These are phyloP conservation scores for Pleodorina starrii DNA, from an alignment of 139 green algal genomes.

Conservation along the genomic window DNA sequence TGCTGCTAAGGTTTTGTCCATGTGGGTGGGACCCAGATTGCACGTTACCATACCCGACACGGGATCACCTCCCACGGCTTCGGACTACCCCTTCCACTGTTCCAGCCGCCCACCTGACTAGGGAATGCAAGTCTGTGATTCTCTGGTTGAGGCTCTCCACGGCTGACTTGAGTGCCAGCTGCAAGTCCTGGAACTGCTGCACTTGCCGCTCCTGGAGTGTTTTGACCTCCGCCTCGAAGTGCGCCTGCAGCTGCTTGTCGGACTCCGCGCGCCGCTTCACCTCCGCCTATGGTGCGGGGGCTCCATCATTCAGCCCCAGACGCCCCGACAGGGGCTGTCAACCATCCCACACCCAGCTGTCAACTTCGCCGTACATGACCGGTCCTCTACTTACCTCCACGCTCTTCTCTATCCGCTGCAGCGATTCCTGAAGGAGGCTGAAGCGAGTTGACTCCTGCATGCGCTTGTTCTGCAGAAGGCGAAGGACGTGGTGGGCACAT, in stretches of 20 bases:
- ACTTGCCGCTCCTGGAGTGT: constrained; percentile 45
- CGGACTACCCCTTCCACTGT: too few relatives aligned
- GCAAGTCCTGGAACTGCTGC: constrained; percentile 67
- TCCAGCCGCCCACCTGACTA: constrained; percentile 69
- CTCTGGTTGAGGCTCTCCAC: constrained; percentile 72
- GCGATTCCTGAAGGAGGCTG: constrained; percentile 69
- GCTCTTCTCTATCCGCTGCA: constrained; percentile 77
- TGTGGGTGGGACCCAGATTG: too few relatives aligned
- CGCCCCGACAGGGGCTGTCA: neutral
- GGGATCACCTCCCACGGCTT: too few relatives aligned
- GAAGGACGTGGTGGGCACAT: too few relatives aligned
- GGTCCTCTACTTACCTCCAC: constrained; percentile 71
- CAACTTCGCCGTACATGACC: neutral
- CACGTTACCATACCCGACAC: too few relatives aligned
- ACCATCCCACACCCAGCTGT: too few relatives aligned
- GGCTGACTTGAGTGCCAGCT: constrained; percentile 69
- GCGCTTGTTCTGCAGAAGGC: constrained; percentile 62
- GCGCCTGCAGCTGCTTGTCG: constrained; percentile 73
- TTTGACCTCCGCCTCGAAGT: constrained; percentile 72
- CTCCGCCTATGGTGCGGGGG: constrained; percentile 57
- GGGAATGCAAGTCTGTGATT: constrained; percentile 71
- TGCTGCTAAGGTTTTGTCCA: too few relatives aligned
- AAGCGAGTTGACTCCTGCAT: constrained; percentile 68
- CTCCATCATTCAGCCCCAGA: neutral
- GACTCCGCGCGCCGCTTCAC: constrained; percentile 74